These are phyloP conservation scores for Colletotrichum incanum DNA, from an alignment of 2,329 filamentous ascomycete species.

Conservation along the genomic window DNA sequence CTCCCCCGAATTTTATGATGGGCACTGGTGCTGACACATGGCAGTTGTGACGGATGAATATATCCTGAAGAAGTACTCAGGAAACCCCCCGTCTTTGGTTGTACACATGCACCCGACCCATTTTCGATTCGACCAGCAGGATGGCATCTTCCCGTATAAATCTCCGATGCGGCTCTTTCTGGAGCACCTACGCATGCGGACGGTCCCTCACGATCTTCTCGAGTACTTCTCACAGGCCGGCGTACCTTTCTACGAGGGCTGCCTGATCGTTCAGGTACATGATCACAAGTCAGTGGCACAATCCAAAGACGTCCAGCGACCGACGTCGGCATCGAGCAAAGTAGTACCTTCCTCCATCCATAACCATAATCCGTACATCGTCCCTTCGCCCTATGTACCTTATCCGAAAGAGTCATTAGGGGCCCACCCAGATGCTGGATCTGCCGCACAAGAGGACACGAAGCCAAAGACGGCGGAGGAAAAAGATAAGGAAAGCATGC, in stretches of 20 bases:
- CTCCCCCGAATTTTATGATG: background rate
- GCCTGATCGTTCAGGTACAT: slow-evolving; percentile 94
- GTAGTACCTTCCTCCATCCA: slow-evolving; percentile 86
- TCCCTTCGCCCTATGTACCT: slow-evolving; percentile 87
- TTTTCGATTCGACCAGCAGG: slow-evolving; percentile 94
- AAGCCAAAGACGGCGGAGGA: slow-evolving; percentile 60
- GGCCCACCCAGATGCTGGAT: slow-evolving; percentile 31
- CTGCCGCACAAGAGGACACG: slow-evolving; percentile 50
- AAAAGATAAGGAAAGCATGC: slow-evolving; percentile 73
- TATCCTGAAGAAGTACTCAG: slow-evolving; percentile 85
- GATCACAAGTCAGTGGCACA: slow-evolving; percentile 82
- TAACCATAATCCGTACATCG: slow-evolving; percentile 91
- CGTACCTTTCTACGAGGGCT: slow-evolving; percentile 92
- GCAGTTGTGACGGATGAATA: slow-evolving; percentile 81
- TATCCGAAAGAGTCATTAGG: slow-evolving; percentile 73
- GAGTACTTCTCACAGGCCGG: slow-evolving; percentile 80
- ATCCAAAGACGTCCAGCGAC: slow-evolving; percentile 71
- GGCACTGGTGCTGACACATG: slow-evolving; percentile 42
- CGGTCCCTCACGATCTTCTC: slow-evolving; percentile 91
- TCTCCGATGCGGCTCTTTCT: slow-evolving; percentile 90
- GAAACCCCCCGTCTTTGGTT: slow-evolving; percentile 85
- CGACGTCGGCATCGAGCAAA: slow-evolving; percentile 71
- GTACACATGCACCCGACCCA: slow-evolving; percentile 88
- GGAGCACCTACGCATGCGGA: slow-evolving; percentile 82
- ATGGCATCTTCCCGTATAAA: slow-evolving; percentile 92